Evolutionary conservation across 225 moss, liverwort and hornwort genomes (phyloP), one percentile per base, ranked within the genome.

Genomic region (Pleurozium schreberi): DNA sequence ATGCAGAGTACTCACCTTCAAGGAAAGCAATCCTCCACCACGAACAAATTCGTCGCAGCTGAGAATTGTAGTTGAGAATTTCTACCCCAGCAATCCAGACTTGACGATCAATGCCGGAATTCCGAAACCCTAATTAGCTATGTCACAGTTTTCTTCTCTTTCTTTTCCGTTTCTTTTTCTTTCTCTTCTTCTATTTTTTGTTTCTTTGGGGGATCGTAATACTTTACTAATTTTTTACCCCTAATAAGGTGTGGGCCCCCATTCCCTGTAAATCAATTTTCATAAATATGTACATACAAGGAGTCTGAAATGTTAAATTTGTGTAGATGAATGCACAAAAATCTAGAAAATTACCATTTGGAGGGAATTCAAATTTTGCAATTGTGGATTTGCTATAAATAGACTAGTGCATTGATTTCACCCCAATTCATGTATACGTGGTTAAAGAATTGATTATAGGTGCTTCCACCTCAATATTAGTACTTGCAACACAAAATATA

Each of bases 301-400:
- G 33, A 81, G 9, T 43, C 2, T 30, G 1, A 30, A 21, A 43
- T 31, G 14, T 30, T 28, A 2, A 27, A 3, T 12, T 0, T 58
- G 6, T 1, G 0, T 42, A 58, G 1, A 30, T 40, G 27, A 12
- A 43, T 20, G 43, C 4, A 20, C 0, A 31, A 60, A 19, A n/a
- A n/a, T 26, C 4, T 57, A 53, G 1, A 11, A 57, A 78, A 78
- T 78, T 38, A 15, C 0, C 11, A 55, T 38, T 23, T 57, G 1
- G 10, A 36, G 0, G 12, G 14, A 1, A 3, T 78, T 78, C 10
- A 6, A 10, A 38, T 15, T 38, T 38, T 77, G n/a, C 2, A 23
- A 23, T 23, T 14, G 5, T 14, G 0, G 0, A 75, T 21, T 8
- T 75, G 4, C 2, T 50, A 5, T 75, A 14, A 50, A 21, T 12